Percentiles rank a stretch among this genome's conserved stretches.
phyloP scores from a whole-genome alignment of 2,329 filamentous ascomycete species.

The Endoconidiophora laricicola region DNA sequence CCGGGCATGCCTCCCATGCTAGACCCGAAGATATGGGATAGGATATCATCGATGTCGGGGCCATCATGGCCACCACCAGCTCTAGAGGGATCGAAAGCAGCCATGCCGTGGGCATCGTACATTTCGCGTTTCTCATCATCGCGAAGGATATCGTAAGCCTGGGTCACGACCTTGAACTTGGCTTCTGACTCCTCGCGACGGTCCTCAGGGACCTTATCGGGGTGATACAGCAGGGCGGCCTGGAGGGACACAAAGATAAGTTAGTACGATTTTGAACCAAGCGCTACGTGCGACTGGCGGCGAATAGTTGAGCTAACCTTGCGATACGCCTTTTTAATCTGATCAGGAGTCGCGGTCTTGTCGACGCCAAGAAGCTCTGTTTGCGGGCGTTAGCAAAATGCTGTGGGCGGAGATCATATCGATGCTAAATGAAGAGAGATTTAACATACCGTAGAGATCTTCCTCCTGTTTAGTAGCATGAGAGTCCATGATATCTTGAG shows the following conservation, averaged over 20 bases:
- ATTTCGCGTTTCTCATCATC: conserved; percentile 86
- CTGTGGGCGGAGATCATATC: neutral
- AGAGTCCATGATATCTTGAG: conserved; percentile 10
- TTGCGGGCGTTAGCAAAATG: conserved; percentile 9
- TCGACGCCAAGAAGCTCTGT: conserved; percentile 66
- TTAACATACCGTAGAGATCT: conserved; percentile 43
- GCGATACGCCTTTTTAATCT: conserved; percentile 92
- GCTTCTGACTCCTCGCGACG: conserved; percentile 72
- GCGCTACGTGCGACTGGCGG: neutral
- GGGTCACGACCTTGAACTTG: conserved; percentile 82
- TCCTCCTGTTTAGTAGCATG: conserved; percentile 24
- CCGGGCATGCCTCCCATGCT: conserved; percentile 40
- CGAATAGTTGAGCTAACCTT: conserved; percentile 43
- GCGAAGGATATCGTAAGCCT: conserved; percentile 94
- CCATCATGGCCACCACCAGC: conserved; percentile 30
- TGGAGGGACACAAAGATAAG: conserved; percentile 22
- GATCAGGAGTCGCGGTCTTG: conserved; percentile 52
- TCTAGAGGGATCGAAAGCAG: conserved; percentile 68
- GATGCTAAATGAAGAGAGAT: neutral
- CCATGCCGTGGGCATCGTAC: conserved; percentile 92
- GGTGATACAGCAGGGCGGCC: conserved; percentile 78
- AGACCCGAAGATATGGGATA: conserved; percentile 83
- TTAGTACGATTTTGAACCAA: neutral
- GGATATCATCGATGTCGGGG: conserved; percentile 79
- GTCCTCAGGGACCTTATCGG: conserved; percentile 84